A percentile compares a stretch with the other conserved stretches of the same genome.
These are phyloP conservation scores for Amanita pallidorosea DNA, from an alignment of 768 basidiomycete species.

Conservation along the genomic window DNA sequence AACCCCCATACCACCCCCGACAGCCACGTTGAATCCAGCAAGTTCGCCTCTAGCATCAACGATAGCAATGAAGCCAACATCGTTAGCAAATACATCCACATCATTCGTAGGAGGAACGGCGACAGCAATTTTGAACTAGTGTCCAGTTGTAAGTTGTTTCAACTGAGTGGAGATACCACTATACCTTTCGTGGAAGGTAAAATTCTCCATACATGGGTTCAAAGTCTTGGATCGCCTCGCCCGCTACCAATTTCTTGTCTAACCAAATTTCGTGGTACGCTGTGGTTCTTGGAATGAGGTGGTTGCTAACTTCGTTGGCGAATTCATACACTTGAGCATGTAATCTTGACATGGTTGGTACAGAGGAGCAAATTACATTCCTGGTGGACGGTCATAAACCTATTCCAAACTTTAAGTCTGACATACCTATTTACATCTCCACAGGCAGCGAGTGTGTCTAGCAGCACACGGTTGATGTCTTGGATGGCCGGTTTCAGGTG, in stretches of 20 bases:
- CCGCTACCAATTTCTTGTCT: conserved; percentile 92
- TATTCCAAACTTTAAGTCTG: neutral
- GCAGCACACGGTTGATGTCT: conserved; percentile 80
- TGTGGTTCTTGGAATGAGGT: conserved; percentile 75
- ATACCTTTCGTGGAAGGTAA: conserved; percentile 91
- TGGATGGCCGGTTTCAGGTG: conserved; percentile 96
- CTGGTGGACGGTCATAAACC: conserved; percentile 4
- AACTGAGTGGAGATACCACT: conserved; percentile 7
- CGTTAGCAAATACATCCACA: conserved; percentile 91
- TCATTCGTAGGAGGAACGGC: conserved; percentile 96
- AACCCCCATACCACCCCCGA: conserved; percentile 99
- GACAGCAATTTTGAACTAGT: conserved; percentile 92
- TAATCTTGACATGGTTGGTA: conserved; percentile 80
- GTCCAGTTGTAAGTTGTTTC: conserved; percentile 3
- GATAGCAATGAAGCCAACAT: conserved; percentile 95
- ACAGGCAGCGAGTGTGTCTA: conserved; percentile 88
- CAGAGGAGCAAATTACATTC: conserved; percentile 79
- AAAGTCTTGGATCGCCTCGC: conserved; percentile 86
- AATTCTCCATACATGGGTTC: conserved; percentile 98
- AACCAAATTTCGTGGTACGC: conserved; percentile 84
- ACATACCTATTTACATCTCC: conserved; percentile 90
- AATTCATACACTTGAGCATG: conserved; percentile 81
- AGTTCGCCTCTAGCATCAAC: conserved; percentile 66
- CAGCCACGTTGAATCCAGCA: conserved; percentile 85
- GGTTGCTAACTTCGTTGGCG: conserved; percentile 71